A percentile compares a stretch with the other conserved stretches of the same genome.
phyloP scores from a whole-genome alignment of 495 filamentous ascomycete species.

The Xylaria castorea region DNA sequence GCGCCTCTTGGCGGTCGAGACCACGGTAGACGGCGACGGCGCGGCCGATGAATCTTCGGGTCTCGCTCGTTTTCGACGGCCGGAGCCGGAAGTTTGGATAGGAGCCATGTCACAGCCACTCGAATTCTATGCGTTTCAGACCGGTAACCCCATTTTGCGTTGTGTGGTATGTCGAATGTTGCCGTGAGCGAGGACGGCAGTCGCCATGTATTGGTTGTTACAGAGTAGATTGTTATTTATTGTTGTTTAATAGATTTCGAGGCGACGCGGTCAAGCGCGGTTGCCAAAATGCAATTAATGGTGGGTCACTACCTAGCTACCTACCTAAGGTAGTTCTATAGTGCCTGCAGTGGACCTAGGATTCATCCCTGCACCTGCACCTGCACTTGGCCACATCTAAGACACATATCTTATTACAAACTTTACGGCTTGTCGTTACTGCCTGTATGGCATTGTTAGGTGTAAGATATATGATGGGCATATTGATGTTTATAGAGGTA shows the following conservation, averaged over 20 bases:
- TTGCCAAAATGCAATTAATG: neutral
- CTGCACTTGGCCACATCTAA: neutral
- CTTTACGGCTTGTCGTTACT: too few relatives aligned
- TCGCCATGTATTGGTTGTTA: neutral
- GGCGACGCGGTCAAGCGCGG: constrained; percentile 21
- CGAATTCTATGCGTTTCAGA: constrained; percentile 3
- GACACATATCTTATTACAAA: neutral
- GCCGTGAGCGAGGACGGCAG: neutral
- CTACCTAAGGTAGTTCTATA: neutral
- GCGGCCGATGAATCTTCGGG: constrained; percentile 35
- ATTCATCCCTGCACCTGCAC: constrained; percentile 2
- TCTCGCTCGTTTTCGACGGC: constrained; percentile 39
- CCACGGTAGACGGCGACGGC: constrained; percentile 27
- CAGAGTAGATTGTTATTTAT: neutral
- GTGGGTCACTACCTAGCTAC: neutral
- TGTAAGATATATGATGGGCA: neutral
- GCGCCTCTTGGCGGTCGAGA: constrained; percentile 40
- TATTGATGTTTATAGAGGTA: neutral
- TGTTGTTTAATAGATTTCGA: neutral
- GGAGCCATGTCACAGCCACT: constrained; percentile 31
- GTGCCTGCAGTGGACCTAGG: neutral
- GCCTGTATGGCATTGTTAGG: neutral
- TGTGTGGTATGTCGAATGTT: neutral
- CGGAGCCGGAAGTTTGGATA: constrained; percentile 31
- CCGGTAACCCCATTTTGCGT: neutral